Conservation (phyloP, 495 filamentous ascomycete species). For the Recurvomyces mirabilis region DNA sequence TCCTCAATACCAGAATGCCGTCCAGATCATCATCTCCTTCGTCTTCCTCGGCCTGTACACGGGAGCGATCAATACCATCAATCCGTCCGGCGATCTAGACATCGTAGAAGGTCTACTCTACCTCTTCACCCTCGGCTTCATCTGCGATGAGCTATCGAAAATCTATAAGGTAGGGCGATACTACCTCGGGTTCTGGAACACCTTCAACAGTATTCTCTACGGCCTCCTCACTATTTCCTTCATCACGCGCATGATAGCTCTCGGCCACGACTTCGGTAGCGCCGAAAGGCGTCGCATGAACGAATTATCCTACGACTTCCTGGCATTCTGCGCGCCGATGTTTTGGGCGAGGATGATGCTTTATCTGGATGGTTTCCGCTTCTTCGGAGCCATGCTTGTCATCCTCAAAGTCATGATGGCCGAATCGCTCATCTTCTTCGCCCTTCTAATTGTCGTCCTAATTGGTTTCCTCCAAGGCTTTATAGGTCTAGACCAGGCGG, state of each 20-base stretch:
- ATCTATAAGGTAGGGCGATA: constrained; percentile 84
- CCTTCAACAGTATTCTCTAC: constrained; percentile 81
- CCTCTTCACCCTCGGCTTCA: constrained; percentile 82
- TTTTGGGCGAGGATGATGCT: constrained; percentile 92
- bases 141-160: constrained; percentile 75
- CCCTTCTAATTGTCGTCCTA: constrained; percentile 74
- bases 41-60: constrained; percentile 80
- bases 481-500: constrained; percentile 75
- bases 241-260: constrained; percentile 61
- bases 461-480: constrained; percentile 92
- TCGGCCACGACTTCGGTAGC: constrained; percentile 46
- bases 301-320: constrained; percentile 77
- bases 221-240: constrained; percentile 64
- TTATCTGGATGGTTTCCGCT: constrained; percentile 82
- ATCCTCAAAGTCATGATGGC: constrained; percentile 99
- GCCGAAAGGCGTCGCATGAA: constrained; percentile 54
- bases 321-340: constrained; percentile 86
- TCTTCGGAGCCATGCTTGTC: constrained; percentile 96
- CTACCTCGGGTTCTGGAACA: constrained; percentile 91
- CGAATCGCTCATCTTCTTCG: constrained; percentile 95
- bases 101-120: constrained; percentile 77
- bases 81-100: constrained; percentile 67
- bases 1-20: constrained; percentile 80
- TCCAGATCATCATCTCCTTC: constrained; percentile 75
- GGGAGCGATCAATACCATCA: constrained; percentile 82